Conservation (phyloP, 805 yeast species). For the Pichia cabralensis region DNA sequence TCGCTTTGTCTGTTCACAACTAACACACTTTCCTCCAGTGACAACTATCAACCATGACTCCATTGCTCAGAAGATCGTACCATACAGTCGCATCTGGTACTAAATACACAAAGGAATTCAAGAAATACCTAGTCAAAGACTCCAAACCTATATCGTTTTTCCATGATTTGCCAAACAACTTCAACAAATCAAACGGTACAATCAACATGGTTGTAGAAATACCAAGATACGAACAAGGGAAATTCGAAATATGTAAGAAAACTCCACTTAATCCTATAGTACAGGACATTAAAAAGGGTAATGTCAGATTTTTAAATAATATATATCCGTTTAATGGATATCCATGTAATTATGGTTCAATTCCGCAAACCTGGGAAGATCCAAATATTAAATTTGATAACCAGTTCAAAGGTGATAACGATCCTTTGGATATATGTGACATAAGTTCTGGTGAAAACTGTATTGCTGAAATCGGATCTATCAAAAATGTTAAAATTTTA, state of each 20-base stretch:
- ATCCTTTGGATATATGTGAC: slow-evolving; percentile 91
- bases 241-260: slow-evolving; percentile 62
- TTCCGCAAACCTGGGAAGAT: slow-evolving; percentile 97
- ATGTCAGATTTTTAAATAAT: slow-evolving; percentile 67
- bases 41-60: not conserved
- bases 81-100: too few relatives aligned
- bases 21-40: too few relatives aligned
- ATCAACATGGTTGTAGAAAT: slow-evolving; percentile 68
- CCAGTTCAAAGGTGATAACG: slow-evolving; percentile 68
- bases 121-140: slow-evolving; percentile 29
- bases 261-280: slow-evolving; percentile 61
- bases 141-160: slow-evolving; percentile 37
- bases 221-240: slow-evolving; percentile 76
- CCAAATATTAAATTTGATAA: slow-evolving; percentile 43
- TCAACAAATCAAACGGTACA: slow-evolving; percentile 31
- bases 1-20: too few relatives aligned
- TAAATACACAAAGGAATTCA: slow-evolving; percentile 30
- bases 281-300: slow-evolving; percentile 64
- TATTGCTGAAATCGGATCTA: slow-evolving; percentile 36
- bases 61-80: too few relatives aligned
- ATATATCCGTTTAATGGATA: slow-evolving; percentile 78
- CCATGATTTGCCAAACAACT: slow-evolving; percentile 59
- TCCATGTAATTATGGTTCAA: slow-evolving; percentile 80
- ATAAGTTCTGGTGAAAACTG: slow-evolving; percentile 46
- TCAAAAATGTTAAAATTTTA: slow-evolving; percentile 56